Conservation (phyloP, 495 filamentous ascomycete species). For the Daldinia loculata region DNA sequence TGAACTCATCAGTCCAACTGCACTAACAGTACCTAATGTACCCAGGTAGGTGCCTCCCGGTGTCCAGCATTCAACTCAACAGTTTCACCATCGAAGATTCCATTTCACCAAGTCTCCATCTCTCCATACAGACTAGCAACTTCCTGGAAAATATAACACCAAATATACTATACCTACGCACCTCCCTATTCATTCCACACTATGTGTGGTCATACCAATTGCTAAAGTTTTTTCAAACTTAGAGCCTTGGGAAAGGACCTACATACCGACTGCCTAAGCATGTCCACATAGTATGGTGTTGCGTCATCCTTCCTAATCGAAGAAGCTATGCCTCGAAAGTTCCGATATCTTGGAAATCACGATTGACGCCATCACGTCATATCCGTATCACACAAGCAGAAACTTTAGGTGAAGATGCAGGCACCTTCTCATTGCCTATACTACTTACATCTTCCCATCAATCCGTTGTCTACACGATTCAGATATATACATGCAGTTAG, state of each 20-base stretch:
- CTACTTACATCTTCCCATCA: neutral
- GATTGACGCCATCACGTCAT: conserved; percentile 11
- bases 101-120: neutral
- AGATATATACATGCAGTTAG: neutral
- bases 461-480: neutral
- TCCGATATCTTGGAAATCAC: neutral
- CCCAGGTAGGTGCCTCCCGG: neutral
- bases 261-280: neutral
- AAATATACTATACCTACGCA: neutral
- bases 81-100: neutral
- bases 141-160: neutral
- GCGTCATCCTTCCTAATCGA: neutral
- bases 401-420: neutral
- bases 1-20: neutral
- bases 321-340: neutral
- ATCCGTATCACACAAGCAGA: conserved; percentile 23
- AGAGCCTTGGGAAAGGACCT: neutral
- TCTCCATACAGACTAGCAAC: neutral
- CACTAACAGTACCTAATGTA: neutral
- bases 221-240: neutral
- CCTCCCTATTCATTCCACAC: neutral
- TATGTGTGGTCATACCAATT: neutral
- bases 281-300: neutral
- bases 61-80: neutral
- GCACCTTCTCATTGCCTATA: conserved; percentile 6